Percentiles rank a stretch among this genome's conserved stretches.
These are phyloP conservation scores for Phytopythium litorale DNA, from an alignment of 352 stramenopile genomes.

Conservation along the genomic window DNA sequence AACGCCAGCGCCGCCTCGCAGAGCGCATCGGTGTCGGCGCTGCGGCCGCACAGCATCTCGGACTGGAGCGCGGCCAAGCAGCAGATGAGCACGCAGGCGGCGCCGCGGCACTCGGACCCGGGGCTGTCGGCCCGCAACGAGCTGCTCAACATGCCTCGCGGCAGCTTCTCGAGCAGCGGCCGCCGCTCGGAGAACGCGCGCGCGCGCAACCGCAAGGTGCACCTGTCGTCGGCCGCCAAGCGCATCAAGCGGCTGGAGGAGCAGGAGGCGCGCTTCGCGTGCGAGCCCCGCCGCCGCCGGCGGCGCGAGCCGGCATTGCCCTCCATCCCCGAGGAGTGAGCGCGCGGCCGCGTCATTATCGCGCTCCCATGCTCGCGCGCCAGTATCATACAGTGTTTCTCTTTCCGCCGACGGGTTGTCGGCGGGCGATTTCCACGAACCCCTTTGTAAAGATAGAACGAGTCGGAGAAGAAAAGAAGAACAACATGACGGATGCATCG, in stretches of 20 bases:
- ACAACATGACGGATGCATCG: neutral
- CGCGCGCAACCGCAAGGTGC: constrained; percentile 53
- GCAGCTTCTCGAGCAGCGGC: constrained; percentile 33
- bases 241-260: constrained; percentile 82
- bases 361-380: neutral
- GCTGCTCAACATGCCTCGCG: constrained; percentile 62
- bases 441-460: neutral
- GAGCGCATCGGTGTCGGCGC: neutral
- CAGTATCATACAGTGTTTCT: neutral
- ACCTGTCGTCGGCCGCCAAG: constrained; percentile 79
- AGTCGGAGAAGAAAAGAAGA: neutral
- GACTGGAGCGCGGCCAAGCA: constrained; percentile 49
- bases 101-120: constrained; percentile 66
- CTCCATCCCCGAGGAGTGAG: constrained; percentile 42
- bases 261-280: constrained; percentile 62
- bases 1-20: neutral
- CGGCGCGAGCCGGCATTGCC: constrained; percentile 39
- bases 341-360: constrained; percentile 7
- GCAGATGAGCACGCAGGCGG: constrained; percentile 27
- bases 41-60: constrained; percentile 31
- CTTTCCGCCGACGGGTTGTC: neutral
- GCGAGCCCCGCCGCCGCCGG: constrained; percentile 25
- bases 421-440: neutral
- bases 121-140: constrained; percentile 50
- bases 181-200: constrained; percentile 41